phyloP scores from a whole-genome alignment of 73 alveolate species.

The Tetrahymena thermophila region DNA sequence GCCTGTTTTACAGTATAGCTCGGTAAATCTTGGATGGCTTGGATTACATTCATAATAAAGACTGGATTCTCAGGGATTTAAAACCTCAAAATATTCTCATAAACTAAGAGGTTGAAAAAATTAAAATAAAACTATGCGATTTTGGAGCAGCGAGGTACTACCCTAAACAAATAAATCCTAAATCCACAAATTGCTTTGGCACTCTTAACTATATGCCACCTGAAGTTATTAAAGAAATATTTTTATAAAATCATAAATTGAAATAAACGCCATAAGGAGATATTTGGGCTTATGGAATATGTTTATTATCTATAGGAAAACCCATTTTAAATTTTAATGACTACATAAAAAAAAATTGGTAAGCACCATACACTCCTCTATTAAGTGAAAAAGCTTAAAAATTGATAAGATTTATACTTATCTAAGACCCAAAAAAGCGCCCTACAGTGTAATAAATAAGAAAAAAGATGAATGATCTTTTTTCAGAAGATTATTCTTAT shows the following conservation, averaged over 20 bases:
- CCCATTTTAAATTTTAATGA: not conserved
- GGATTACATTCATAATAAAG: not conserved
- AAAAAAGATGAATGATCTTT: not conserved
- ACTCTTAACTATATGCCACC: not conserved
- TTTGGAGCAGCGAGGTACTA: not conserved
- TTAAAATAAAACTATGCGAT: not conserved
- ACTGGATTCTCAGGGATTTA: not conserved
- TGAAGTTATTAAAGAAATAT: not conserved
- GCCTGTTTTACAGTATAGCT: not conserved
- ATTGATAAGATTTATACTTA: not conserved
- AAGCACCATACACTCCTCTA: not conserved
- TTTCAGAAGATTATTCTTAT: too few species aligned
- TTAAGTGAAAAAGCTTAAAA: not conserved
- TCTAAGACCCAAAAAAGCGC: not conserved
- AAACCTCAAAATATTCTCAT: not conserved
- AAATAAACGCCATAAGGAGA: not conserved
- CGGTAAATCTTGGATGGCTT: not conserved
- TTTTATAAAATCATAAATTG: too few species aligned
- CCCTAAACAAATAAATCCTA: not conserved
- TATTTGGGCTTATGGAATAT: not conserved
- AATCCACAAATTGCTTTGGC: not conserved
- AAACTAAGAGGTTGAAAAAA: too few species aligned
- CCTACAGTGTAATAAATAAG: not conserved
- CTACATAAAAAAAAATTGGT: not conserved
- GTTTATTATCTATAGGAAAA: not conserved